Evolutionary conservation across 257 asterid species (phyloP), one percentile per base, ranked within the genome.

Genomic region (Mentha longifolia): DNA sequence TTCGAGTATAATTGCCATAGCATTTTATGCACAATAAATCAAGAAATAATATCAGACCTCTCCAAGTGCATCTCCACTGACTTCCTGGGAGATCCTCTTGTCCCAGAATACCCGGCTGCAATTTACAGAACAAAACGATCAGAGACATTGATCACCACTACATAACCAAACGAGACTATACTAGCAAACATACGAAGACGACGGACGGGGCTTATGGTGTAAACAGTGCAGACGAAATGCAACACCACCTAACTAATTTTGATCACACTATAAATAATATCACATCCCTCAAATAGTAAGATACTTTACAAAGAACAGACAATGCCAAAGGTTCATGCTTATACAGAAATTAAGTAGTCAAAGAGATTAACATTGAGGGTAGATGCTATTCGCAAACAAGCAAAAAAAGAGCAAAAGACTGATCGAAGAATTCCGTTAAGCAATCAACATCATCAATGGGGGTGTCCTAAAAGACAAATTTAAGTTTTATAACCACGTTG

Each of bases 41-140:
- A 17, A 35, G 2, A 57, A 25, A 35, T 35, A 13, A 52, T 4
- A 2, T 4, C 71, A 39, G 74, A 82, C 86, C 71, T 82, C 84
- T 3, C 87, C 84, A 58, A 82, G 31, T n/a, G 84, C 82, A 70
- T 82, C 87, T 7, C 82, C 84, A 35, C 19, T 59, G 77, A 76
- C 87, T 59, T 82, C 87, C 74, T 82, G 84, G 10, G 87, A 82
- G 68, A 82, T 76, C 74, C 87, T 76, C 84, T 82, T 82, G 77
- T 83, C 85, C 47, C 28, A 79, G 77, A 83, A 83, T 2, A 50
- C 78, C 1, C 87, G 85, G 46, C 85, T 81, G 81, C 47, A 54
- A 72, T n/a, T 61, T 1, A 41, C 8, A 49, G 19, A 46, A 14
- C 4, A 22, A 61, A 25, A 47, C 20, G 1, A 60, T 60, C 6